Base-by-base conservation (phyloP, 306 rosid genomes). In the Lagenaria siceraria region DNA sequence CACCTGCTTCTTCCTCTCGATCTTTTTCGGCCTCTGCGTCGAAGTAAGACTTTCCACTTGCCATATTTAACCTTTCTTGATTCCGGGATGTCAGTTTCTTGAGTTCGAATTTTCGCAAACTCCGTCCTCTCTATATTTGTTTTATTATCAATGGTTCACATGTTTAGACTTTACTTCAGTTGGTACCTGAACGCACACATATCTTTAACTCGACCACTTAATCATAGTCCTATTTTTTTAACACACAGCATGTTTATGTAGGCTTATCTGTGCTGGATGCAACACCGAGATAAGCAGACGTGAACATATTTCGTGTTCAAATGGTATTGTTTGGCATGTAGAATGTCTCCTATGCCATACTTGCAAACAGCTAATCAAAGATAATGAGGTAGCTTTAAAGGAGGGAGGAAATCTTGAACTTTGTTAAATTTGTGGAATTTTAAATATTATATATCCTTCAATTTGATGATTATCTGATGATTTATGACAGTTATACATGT, bases 201-300 rank as follows among this genome's bases (percentile, higher is more conserved):
- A 21, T n/a, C 1, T n/a, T 58, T 58, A 10, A 24, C 63, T 21
- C 8, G 17, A 58, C 33, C 63, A 24, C 42, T 62, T 31, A 31
- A 62, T 8, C 33, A 0, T 60, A n/a, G 51, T 46, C 51, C 15
- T 27, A 1, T 10, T 27, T 5, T 42, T 60, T 27, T 13, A 4
- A 60, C 66, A 59, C 19, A 13, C 38, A 18, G n/a, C 27, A 65
- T 46, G 58, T 46, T 43, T 15, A 8, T 46, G 58, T 8, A 46
- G 82, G 82, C 90, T 97, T 84, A 51, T 80, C 77, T 96, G 99
- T 86, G 96, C 90, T 77, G 92, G 99, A 82, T 92, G 99, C 93
- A 85, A 88, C 14, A 69, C 74, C 10, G 94, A 83, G 85, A 96
- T 90, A 75, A 93, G 92, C 8, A 49, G 14, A 29, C 1, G 27